phyloP scores from a whole-genome alignment of 352 stramenopile species.

The Thraustotheca clavata region DNA sequence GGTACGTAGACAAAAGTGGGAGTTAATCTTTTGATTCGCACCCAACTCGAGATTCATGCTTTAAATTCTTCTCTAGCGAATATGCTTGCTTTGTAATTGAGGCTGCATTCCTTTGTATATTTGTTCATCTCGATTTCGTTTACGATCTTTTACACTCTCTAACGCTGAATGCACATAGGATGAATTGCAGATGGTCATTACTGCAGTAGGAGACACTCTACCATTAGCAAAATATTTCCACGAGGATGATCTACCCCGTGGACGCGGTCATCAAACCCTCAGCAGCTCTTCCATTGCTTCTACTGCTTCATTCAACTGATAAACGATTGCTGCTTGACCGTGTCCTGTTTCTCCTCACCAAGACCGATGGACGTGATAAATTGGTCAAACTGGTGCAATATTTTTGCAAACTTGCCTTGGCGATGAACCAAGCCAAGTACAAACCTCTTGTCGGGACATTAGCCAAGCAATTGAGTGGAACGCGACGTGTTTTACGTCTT shows the following conservation, averaged over 20 bases:
- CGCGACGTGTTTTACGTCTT: slow-evolving; percentile 10
- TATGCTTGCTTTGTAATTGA: too few relatives aligned
- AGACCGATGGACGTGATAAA: slow-evolving; percentile 19
- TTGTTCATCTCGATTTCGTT: too few relatives aligned
- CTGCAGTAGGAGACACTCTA: too few relatives aligned
- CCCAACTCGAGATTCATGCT: background rate
- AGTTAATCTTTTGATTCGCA: too few relatives aligned
- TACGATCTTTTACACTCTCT: too few relatives aligned
- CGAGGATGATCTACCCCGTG: slow-evolving; percentile 8
- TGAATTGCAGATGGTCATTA: too few relatives aligned
- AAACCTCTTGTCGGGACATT: slow-evolving; percentile 11
- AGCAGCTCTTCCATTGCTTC: background rate
- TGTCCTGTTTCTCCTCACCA: slow-evolving; percentile 6
- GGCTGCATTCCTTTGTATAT: too few relatives aligned
- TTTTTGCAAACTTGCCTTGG: slow-evolving; percentile 17
- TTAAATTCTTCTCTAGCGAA: too few relatives aligned
- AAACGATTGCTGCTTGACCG: slow-evolving; percentile 1
- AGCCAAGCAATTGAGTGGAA: slow-evolving; percentile 12
- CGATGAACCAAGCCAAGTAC: slow-evolving; percentile 19
- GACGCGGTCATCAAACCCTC: background rate
- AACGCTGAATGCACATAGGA: too few relatives aligned
- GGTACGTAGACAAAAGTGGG: too few relatives aligned
- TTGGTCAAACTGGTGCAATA: slow-evolving; percentile 16
- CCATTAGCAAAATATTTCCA: too few relatives aligned
- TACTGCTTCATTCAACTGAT: background rate